Base-by-base conservation (phyloP, 2,329 filamentous ascomycete species). In the Helotiales sp. region DNA sequence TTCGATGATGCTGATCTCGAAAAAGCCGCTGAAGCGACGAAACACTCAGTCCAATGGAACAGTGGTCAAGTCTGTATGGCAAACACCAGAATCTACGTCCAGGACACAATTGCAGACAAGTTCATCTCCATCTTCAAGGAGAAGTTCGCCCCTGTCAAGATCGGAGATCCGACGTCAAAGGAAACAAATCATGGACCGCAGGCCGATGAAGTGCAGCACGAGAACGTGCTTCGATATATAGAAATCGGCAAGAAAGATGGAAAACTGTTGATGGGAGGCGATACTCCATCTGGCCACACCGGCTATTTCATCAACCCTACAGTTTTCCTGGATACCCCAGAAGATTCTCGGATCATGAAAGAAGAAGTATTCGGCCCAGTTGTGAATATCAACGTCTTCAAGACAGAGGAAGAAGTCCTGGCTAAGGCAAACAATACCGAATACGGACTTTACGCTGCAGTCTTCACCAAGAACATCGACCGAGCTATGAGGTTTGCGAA, bases 351-450 rank as follows among this genome's bases (percentile, higher is more conserved):
- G 17, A 63, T 65, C 36, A 66, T 67, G 65, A 67, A 79, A 63
- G 81, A 78, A 8, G 85, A 88, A 68, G 82, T 81, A 0, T 88
- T 88, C 61, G 85, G 84, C 0, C 85, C 85, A 1, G 79, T 79
- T 0, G 82, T 86, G 0, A 80, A 78, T 4, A 69, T 88, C 44
- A 78, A 83, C 13, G 74, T 78, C 2, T 78, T 86, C 34, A 75
- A 81, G 1, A 69, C 69, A 5, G 79, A 82, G 5, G 82, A 86
- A 13, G 81, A 86, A 53, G 85, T 83, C 0, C 69, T 88, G 13
- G 73, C 76, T 33, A 73, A 87, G 34, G 84, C 84, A 1, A 88
- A 88, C 62, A 81, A 87, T 60, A 86, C 83, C 0, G 81, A 85
- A 30, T 88, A 86, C 65, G 85, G 85, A 4, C 77, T 88, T 2